Base-by-base conservation (phyloP, 768 basidiomycete species). In the Termitomyces sp. region DNA sequence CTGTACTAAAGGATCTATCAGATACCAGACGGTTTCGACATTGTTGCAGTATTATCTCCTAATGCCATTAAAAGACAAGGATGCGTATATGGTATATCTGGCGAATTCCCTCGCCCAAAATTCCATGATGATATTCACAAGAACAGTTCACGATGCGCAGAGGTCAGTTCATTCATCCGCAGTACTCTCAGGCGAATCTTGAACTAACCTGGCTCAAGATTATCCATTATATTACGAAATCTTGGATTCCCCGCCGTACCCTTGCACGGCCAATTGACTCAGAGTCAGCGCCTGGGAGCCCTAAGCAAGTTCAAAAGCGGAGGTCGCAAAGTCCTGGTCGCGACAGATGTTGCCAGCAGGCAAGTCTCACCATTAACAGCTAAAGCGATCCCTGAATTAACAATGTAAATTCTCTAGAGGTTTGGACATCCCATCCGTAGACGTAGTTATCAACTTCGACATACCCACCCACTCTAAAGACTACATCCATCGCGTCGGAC, bases 401-500 rank as follows among this genome's bases (percentile, higher is more conserved):
- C 34, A 44, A 9, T 18, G 55, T 33, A 24, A 33, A 18, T 42
- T 59, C 30, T 52, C 12, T 65, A 91, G 94, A 65, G 96, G 96
- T 68, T 79, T 99, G 46, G 96, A 99, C 73, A 95, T 99, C 59
- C 95, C 95, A 12, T 84, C 89, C 30, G 97, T 99, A 41, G 97
- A 99, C 68, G 78, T 95, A 37, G 95, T 99, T 58, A 92, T 99
- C 73, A 99, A 99, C 74, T 99, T 93, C 71, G 95, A 97, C 72
- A 89, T 98, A 62, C 97, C 97, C 1, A 93, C 93, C 1, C 93
- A 98, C 70, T 98, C 95, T 16, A 98, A 99, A 77, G 97, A 98
- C 72, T 99, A 99, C 73, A 97, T 99, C 52, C 97, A 99, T 70
- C 87, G 97, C 46, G 97, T 99, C 11, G 97, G 97, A 41, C 86